A percentile compares a stretch with the other conserved stretches of the same genome.
phyloP scores from a whole-genome alignment of 2,329 filamentous ascomycete species.

The Cladorrhinum sp. region DNA sequence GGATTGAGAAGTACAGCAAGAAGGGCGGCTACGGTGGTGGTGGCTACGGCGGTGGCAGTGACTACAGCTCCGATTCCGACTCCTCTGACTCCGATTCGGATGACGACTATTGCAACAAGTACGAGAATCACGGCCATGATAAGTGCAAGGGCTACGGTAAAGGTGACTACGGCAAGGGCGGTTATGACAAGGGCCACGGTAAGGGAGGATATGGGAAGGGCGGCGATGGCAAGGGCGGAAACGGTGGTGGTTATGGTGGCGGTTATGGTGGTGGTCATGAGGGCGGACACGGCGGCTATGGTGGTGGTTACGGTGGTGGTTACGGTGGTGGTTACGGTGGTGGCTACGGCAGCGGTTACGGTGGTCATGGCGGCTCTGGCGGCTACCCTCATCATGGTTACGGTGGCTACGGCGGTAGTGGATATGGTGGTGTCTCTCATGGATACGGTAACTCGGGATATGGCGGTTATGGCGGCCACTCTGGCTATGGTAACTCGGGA shows the following conservation, averaged over 20 bases:
- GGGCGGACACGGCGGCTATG: neutral
- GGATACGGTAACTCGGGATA: neutral
- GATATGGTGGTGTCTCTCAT: neutral
- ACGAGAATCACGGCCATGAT: constrained; percentile 5
- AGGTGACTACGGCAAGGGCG: neutral
- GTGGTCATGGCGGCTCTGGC: neutral
- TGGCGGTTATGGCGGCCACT: neutral
- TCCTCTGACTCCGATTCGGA: constrained; percentile 3
- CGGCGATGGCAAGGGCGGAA: neutral
- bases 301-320: neutral
- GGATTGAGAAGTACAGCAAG: constrained; percentile 7
- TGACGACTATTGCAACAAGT: constrained; percentile 9
- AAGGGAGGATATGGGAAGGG: neutral
- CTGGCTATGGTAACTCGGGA: neutral
- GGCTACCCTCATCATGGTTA: neutral
- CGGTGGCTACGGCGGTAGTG: neutral
- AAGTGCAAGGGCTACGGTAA: neutral
- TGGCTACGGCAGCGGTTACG: neutral
- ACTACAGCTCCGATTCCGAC: neutral
- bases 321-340: neutral
- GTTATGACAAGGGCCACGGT: neutral
- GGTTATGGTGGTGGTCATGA: neutral
- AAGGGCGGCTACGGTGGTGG: neutral
- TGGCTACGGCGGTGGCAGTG: constrained; percentile 1
- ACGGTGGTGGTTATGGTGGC: neutral